phyloP scores from a whole-genome alignment of 2,329 filamentous ascomycete genomes.

The Alternaria arborescens region DNA sequence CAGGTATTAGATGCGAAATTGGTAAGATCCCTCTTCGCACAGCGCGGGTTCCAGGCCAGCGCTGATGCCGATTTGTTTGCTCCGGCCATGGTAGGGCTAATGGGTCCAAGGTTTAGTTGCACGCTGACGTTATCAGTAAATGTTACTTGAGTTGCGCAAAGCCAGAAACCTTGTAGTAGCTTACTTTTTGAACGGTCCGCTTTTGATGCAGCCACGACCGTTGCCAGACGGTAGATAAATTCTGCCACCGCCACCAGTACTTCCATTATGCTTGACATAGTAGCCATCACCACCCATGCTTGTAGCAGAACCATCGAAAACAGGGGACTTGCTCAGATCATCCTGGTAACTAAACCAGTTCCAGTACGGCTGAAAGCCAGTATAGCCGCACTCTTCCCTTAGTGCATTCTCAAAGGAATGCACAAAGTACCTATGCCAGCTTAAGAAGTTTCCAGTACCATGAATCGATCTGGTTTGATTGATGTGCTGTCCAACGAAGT shows the following conservation, averaged over 20 bases:
- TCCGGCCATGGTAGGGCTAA: constrained; percentile 19
- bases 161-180: background rate
- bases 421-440: constrained; percentile 51
- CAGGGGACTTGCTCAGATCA: constrained; percentile 38
- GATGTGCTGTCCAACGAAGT: constrained; percentile 38
- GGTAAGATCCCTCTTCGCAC: constrained; percentile 47
- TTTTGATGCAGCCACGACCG: constrained; percentile 35
- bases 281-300: constrained; percentile 49
- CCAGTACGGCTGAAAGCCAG: constrained; percentile 55
- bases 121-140: constrained; percentile 9
- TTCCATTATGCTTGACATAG: constrained; percentile 14
- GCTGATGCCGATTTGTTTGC: constrained; percentile 21
- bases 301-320: constrained; percentile 36
- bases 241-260: constrained; percentile 22
- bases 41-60: constrained; percentile 40
- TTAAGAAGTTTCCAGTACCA: constrained; percentile 30
- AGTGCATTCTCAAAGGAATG: constrained; percentile 50
- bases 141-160: background rate
- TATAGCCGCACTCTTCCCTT: constrained; percentile 51
- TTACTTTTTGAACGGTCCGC: constrained; percentile 41
- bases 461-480: constrained; percentile 30
- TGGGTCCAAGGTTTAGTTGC: constrained; percentile 36
- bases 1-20: constrained; percentile 25
- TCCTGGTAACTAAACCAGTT: constrained; percentile 53
- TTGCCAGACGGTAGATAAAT: constrained; percentile 18